phyloP scores from a whole-genome alignment of 768 basidiomycete genomes.

The Mycena belliarum region DNA sequence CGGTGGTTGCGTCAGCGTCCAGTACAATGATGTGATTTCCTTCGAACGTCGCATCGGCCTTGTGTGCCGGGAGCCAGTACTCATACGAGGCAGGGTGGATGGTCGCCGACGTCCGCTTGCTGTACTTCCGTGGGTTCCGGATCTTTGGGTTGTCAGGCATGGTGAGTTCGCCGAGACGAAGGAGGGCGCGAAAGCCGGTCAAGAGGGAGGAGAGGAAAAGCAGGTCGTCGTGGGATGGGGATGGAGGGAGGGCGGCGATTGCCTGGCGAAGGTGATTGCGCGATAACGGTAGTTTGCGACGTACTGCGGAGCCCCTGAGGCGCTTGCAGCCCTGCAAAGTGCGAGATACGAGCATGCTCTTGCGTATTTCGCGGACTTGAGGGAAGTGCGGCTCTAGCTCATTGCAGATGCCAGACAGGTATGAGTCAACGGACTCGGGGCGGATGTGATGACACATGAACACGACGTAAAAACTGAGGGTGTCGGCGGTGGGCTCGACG shows the following conservation, averaged over 20 bases:
- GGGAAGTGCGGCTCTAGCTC: constrained; percentile 36
- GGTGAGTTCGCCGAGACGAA: constrained; percentile 24
- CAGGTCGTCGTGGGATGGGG: constrained; percentile 5
- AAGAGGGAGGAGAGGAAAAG: constrained; percentile 23
- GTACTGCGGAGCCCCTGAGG: constrained; percentile 15
- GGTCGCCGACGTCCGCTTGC: constrained; percentile 12
- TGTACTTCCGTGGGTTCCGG: constrained; percentile 19
- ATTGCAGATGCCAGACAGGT: constrained; percentile 40
- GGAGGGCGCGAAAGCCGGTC: constrained; percentile 23
- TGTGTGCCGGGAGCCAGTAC: constrained; percentile 29
- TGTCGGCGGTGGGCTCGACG: constrained; percentile 32
- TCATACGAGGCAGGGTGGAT: neutral
- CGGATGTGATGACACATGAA: constrained; percentile 37
- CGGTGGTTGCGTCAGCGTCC: neutral
- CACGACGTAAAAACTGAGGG: constrained; percentile 34
- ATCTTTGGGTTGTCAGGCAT: constrained; percentile 20
- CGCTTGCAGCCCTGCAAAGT: constrained; percentile 30
- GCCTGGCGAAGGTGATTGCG: constrained; percentile 17
- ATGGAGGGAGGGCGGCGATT: neutral
- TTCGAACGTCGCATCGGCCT: constrained; percentile 22
- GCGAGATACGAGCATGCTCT: constrained; percentile 25
- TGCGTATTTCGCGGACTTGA: constrained; percentile 23
- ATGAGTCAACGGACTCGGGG: constrained; percentile 34
- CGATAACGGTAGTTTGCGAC: constrained; percentile 30
- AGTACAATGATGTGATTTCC: neutral